These are phyloP conservation scores for Arabidopsis arenosa DNA, from an alignment of 345 rosid species.

Conservation along the genomic window DNA sequence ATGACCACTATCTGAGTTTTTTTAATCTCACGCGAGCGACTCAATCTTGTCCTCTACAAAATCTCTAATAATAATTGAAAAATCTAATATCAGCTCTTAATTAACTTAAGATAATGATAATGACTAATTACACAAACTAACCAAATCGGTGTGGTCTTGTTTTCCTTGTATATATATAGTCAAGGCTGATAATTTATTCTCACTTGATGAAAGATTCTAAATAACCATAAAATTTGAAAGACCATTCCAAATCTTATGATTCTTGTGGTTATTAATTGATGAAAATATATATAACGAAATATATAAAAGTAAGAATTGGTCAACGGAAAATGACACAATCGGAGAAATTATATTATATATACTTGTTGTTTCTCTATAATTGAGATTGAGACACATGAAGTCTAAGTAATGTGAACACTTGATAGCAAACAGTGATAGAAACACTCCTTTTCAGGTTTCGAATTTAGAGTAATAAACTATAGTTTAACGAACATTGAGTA, in stretches of 20 bases:
- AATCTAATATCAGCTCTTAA: background rate
- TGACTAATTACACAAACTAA: background rate
- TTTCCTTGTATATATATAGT: background rate
- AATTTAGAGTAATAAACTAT: conserved; percentile 8
- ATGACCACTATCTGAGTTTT: conserved; percentile 16
- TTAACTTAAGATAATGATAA: background rate
- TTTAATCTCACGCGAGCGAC: conserved; percentile 29
- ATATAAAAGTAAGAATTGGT: background rate
- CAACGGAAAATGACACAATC: background rate
- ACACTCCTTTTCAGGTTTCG: conserved; percentile 28
- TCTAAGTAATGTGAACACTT: conserved; percentile 15
- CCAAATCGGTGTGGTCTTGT: background rate
- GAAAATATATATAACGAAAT: background rate
- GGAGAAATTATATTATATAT: background rate
- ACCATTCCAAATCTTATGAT: background rate
- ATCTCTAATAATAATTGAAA: conserved; percentile 2
- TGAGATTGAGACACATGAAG: background rate
- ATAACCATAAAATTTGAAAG: background rate
- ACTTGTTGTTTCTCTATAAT: background rate
- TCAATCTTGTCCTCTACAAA: conserved; percentile 25
- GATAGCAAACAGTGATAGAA: background rate
- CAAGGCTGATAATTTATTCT: background rate
- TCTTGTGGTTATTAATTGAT: background rate
- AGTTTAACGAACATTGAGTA: background rate
- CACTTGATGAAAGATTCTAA: background rate